These are phyloP conservation scores for Aspergillus sp. DNA, from an alignment of 2,329 filamentous ascomycete species.

Conservation along the genomic window DNA sequence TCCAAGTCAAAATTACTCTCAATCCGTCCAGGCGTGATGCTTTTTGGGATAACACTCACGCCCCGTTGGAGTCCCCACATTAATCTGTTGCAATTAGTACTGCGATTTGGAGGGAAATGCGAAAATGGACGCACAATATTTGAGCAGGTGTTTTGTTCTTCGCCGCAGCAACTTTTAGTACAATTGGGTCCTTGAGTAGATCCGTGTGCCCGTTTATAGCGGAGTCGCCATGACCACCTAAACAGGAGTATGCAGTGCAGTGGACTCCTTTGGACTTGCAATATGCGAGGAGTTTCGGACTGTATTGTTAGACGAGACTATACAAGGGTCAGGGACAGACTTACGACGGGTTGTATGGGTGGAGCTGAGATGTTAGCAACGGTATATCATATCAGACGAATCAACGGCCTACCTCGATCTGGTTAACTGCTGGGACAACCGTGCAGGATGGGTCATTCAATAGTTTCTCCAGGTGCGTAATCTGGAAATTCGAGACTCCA, in stretches of 20 bases:
- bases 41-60: slow-evolving; percentile 84
- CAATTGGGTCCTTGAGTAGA: slow-evolving; percentile 45
- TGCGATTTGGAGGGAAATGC: too few species aligned
- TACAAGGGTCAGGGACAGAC: background rate
- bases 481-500: slow-evolving; percentile 83
- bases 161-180: slow-evolving; percentile 54
- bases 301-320: background rate
- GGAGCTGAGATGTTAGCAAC: slow-evolving; percentile 34
- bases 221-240: slow-evolving; percentile 53
- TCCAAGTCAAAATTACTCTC: slow-evolving; percentile 74
- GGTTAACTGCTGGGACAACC: slow-evolving; percentile 52
- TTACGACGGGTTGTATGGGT: slow-evolving; percentile 66
- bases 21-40: slow-evolving; percentile 70
- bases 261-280: slow-evolving; percentile 55
- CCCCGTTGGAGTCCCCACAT: slow-evolving; percentile 78
- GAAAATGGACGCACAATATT: slow-evolving; percentile 43
- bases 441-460: slow-evolving; percentile 62
- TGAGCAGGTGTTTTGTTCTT: slow-evolving; percentile 56
- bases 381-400: background rate
- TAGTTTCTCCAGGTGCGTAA: slow-evolving; percentile 75
- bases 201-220: slow-evolving; percentile 43
- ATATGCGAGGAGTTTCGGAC: slow-evolving; percentile 52
- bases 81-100: background rate
- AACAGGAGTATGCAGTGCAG: slow-evolving; percentile 56
- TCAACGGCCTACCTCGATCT: slow-evolving; percentile 39